phyloP scores from a whole-genome alignment of 257 asterid species.

The Plantago major region DNA sequence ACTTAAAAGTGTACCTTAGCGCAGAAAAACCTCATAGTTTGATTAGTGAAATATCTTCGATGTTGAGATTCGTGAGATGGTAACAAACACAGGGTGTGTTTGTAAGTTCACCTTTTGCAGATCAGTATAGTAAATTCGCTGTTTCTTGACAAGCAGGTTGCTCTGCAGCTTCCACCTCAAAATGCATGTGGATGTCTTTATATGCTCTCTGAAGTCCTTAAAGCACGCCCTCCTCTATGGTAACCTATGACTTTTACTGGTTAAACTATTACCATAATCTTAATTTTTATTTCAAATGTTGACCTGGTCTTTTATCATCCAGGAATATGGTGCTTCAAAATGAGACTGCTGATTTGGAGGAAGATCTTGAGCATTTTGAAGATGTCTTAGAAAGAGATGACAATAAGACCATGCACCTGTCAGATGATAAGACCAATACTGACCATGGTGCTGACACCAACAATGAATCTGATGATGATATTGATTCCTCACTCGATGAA shows the following conservation, averaged over 20 bases:
- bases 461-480: constrained; percentile 31
- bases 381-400: constrained; percentile 61
- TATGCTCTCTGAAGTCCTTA: constrained; percentile 89
- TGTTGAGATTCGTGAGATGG: too few species aligned
- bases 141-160: constrained; percentile 40
- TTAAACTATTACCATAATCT: background rate
- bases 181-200: constrained; percentile 95
- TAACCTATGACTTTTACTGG: constrained; percentile 28
- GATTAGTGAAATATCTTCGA: too few species aligned
- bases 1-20: too few species aligned
- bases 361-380: constrained; percentile 87
- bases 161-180: constrained; percentile 94
- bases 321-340: constrained; percentile 82
- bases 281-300: constrained; percentile 9
- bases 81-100: too few species aligned
- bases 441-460: constrained; percentile 25
- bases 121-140: too few species aligned
- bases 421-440: constrained; percentile 24
- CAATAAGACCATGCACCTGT: constrained; percentile 23
- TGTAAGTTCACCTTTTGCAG: too few species aligned
- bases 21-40: too few species aligned
- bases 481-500: constrained; percentile 36
- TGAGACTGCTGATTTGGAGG: constrained; percentile 76
- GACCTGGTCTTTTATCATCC: constrained; percentile 21
- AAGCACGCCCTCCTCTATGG: constrained; percentile 93